Conservation (phyloP, 208 protist species). For the Crithidia expoeki region DNA sequence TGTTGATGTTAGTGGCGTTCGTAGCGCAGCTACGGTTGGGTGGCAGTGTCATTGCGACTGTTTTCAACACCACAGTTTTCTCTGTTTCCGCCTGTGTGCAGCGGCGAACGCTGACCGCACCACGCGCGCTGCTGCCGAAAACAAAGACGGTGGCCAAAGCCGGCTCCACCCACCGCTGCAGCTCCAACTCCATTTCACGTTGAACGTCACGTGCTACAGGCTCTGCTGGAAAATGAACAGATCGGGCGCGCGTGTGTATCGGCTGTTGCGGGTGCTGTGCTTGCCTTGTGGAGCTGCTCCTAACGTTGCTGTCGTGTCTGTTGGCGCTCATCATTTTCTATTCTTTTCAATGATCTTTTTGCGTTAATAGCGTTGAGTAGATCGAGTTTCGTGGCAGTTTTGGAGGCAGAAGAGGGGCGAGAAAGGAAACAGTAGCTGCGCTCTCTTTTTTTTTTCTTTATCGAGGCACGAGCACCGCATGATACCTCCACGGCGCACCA, state of each 20-base stretch:
- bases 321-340: too few species aligned
- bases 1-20: background rate
- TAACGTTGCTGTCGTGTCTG: background rate
- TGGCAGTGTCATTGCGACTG: constrained; percentile 31
- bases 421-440: too few species aligned
- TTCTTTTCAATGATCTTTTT: too few species aligned
- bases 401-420: too few species aligned
- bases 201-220: constrained; percentile 35
- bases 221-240: constrained; percentile 22
- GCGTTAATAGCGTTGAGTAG: too few species aligned
- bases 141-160: constrained; percentile 8
- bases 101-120: constrained; percentile 21
- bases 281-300: background rate
- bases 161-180: constrained; percentile 39
- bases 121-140: constrained; percentile 23
- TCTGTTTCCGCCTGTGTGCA: background rate
- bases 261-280: background rate
- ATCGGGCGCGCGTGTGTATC: constrained; percentile 15
- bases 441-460: too few species aligned
- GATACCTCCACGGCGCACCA: too few species aligned
- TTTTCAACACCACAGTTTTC: constrained; percentile 28
- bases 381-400: too few species aligned
- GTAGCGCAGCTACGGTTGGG: background rate
- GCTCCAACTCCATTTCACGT: constrained; percentile 36
- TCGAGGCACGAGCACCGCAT: too few species aligned